Percentiles rank a stretch among this genome's conserved stretches.
Evolutionary conservation across 805 yeast species (phyloP).

Genomic region (Jamesozyma rosinii): DNA sequence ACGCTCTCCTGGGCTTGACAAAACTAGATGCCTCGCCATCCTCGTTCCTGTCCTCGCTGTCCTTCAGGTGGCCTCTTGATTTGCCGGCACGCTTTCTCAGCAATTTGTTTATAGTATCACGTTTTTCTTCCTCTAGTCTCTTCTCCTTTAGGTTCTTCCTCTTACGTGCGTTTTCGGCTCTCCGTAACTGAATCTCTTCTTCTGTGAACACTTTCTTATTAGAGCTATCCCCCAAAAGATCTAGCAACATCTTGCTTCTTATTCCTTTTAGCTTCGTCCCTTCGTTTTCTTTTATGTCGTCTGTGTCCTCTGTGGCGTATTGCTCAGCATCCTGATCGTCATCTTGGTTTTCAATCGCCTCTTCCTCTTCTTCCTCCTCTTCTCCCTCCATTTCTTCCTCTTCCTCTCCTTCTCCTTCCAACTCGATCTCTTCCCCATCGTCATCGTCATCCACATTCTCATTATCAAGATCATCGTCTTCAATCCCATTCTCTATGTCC

Average conservation of each 20-base stretch:
- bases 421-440: slow-evolving; percentile 18
- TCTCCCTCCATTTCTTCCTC: slow-evolving; percentile 19
- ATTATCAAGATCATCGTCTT: slow-evolving; percentile 6
- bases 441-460: slow-evolving; percentile 15
- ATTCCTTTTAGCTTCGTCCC: slow-evolving; percentile 13
- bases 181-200: slow-evolving; percentile 71
- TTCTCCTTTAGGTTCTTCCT: slow-evolving; percentile 77
- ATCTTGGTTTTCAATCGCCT: slow-evolving; percentile 4
- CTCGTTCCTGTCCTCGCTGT: slow-evolving; percentile 15
- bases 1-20: slow-evolving; percentile 27
- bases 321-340: slow-evolving; percentile 10
- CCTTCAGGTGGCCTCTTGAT: slow-evolving; percentile 34
- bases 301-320: slow-evolving; percentile 16
- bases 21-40: slow-evolving; percentile 11
- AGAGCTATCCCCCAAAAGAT: slow-evolving; percentile 12
- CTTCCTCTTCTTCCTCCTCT: slow-evolving; percentile 7
- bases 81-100: slow-evolving; percentile 77
- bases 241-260: slow-evolving; percentile 18
- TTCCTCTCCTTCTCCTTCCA: slow-evolving; percentile 7
- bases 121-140: slow-evolving; percentile 83
- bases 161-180: slow-evolving; percentile 82
- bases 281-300: slow-evolving; percentile 6
- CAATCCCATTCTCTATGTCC: slow-evolving; percentile 9
- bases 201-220: slow-evolving; percentile 60
- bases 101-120: slow-evolving; percentile 80